A percentile compares a stretch with the other conserved stretches of the same genome.
Conservation (phyloP, 495 filamentous ascomycete species). For the Daldinia decipiens region DNA sequence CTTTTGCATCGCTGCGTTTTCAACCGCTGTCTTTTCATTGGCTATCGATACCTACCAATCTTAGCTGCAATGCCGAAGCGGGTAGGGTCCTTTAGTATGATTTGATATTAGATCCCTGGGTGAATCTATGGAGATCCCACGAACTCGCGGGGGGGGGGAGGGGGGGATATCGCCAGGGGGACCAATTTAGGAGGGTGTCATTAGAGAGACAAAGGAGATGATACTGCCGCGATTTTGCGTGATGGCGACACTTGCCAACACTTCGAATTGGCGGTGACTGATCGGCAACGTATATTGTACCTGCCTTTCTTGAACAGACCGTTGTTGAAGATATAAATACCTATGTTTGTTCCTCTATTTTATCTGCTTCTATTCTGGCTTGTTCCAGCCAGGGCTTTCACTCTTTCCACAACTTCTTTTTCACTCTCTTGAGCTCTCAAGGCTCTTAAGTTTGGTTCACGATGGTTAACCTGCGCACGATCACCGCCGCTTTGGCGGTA, state of each 20-base stretch:
- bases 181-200: constrained; percentile 43
- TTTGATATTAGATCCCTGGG: constrained; percentile 35
- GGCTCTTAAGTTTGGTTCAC: constrained; percentile 11
- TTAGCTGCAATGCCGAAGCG: constrained; percentile 32
- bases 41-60: constrained; percentile 34
- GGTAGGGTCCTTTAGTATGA: constrained; percentile 26
- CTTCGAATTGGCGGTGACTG: constrained; percentile 10
- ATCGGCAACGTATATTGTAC: constrained; percentile 25
- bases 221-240: constrained; percentile 21
- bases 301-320: background rate
- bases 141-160: constrained; percentile 20
- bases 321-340: constrained; percentile 32
- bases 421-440: constrained; percentile 6
- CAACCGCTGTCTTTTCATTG: constrained; percentile 39
- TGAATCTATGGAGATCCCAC: constrained; percentile 38
- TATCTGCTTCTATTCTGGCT: constrained; percentile 1
- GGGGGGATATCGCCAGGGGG: constrained; percentile 15
- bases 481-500: constrained; percentile 45
- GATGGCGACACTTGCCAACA: constrained; percentile 7
- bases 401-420: constrained; percentile 8
- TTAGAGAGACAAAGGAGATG: constrained; percentile 33
- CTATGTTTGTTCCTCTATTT: background rate
- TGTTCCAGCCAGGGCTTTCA: constrained; percentile 19
- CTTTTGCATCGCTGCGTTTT: constrained; percentile 39
- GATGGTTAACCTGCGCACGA: constrained; percentile 41